A percentile compares a stretch with the other conserved stretches of the same genome.
Evolutionary conservation across 441 rosid species (phyloP).

Genomic region (Syzygium syzygioides): DNA sequence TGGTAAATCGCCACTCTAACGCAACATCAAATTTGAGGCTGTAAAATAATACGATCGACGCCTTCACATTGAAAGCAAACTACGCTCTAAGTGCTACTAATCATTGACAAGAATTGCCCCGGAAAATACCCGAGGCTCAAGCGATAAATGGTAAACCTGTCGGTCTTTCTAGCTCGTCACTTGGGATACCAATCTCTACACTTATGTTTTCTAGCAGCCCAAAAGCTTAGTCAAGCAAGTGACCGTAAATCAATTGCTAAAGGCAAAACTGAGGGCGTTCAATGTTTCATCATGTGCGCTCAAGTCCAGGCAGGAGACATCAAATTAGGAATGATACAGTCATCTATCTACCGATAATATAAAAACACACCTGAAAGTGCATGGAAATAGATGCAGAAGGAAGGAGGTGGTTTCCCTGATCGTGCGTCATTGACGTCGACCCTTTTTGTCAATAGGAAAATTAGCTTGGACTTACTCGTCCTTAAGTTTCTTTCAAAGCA

Average conservation of each 20-base stretch:
- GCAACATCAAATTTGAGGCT: not conserved
- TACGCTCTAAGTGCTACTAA: not conserved
- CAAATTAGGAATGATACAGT: not conserved
- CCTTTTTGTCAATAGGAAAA: not conserved
- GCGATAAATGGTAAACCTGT: not conserved
- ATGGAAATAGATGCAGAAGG: not conserved
- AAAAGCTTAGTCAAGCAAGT: not conserved
- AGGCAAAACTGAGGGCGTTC: not conserved
- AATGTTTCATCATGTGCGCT: not conserved
- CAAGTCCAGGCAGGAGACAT: not conserved
- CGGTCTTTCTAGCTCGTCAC: not conserved
- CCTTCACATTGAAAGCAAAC: not conserved
- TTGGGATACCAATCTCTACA: not conserved
- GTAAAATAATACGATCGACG: not conserved
- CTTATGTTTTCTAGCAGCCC: not conserved
- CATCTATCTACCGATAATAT: not conserved
- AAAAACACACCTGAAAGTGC: not conserved
- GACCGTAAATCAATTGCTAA: not conserved
- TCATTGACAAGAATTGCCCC: not conserved
- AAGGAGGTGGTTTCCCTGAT: not conserved
- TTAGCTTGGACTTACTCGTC: not conserved
- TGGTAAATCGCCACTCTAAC: not conserved
- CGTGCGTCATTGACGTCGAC: not conserved
- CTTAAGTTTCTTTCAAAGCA: not conserved
- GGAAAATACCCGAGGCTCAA: fast-evolving